Evolutionary conservation across 805 yeast genomes (phyloP), one percentile per base, ranked within the genome.

Genomic region (Hanseniaspora lachancei): DNA sequence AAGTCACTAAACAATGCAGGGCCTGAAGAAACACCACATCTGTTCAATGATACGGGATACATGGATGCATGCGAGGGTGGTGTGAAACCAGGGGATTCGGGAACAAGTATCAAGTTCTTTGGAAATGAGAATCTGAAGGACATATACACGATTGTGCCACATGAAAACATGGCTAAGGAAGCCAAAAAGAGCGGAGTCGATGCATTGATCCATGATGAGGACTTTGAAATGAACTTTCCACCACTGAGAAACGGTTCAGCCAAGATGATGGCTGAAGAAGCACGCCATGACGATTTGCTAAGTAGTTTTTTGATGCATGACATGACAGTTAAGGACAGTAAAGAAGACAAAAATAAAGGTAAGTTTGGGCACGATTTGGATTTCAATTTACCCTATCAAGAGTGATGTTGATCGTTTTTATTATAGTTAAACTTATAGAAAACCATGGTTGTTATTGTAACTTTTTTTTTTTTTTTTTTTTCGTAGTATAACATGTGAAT

Each of bases 241-340:
- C 29, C 42, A 13, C 20, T 34, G 24, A 27, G 18, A 15, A 29
- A n/a, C 8, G 24, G 15, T 20, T 9, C 46, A 8, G 18, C 38
- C 3, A 46, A 46, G 10, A 6, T 20, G 23, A 24, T 38, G 1
- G 20, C 2, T 18, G 35, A 20, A 23, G 39, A 49, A 10, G 20
- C 15, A 3, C 32, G 21, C 18, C 15, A 18, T 29, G 16, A 32
- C 29, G 42, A 38, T 24, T 12, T 53, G 4, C 16, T 53, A 20
- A 41, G 40, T 23, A 38, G 39, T 9, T 53, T 53, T 27, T 29
- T 53, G 50, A 46, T 46, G 47, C 44, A 53, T 12, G 50, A 51
- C 13, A 46, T 32, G 18, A 1, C 49, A 5, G 21, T 20, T 5
- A 24, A 10, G 21, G 36, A n/a, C 6, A 16, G 9, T 7, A 41